Percentiles rank a stretch among this genome's conserved stretches.
Evolutionary conservation across 352 stramenopile species (phyloP).

Genomic region (Globisporangium cylindrosporum): DNA sequence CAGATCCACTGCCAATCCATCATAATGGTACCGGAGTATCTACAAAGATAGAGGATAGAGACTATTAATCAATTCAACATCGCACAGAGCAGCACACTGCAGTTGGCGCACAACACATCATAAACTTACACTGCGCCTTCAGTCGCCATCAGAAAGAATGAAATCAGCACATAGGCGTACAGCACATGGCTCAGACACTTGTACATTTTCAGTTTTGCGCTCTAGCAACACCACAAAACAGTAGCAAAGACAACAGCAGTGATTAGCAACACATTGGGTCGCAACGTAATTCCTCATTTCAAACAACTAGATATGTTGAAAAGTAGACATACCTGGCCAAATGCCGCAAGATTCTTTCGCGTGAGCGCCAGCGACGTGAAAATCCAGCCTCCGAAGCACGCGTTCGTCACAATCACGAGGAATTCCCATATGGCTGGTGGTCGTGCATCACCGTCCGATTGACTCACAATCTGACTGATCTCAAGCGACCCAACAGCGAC

Average conservation of each 20-base stretch:
- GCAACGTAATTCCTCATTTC: neutral
- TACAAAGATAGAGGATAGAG: slow-evolving; percentile 15
- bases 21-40: slow-evolving; percentile 63
- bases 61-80: neutral
- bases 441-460: slow-evolving; percentile 58
- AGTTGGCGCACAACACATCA: neutral
- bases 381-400: slow-evolving; percentile 85
- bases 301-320: neutral
- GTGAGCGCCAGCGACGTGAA: slow-evolving; percentile 78
- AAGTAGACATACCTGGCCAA: slow-evolving; percentile 51
- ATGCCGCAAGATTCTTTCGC: slow-evolving; percentile 73
- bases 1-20: slow-evolving; percentile 74
- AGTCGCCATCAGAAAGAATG: slow-evolving; percentile 72
- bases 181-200: slow-evolving; percentile 53
- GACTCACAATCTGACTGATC: slow-evolving; percentile 77
- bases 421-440: slow-evolving; percentile 75
- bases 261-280: neutral
- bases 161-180: slow-evolving; percentile 56
- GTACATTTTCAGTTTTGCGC: slow-evolving; percentile 78
- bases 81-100: neutral
- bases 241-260: neutral
- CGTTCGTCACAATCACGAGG: slow-evolving; percentile 76
- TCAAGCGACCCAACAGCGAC: slow-evolving; percentile 73
- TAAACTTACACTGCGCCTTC: slow-evolving; percentile 74
- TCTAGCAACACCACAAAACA: slow-evolving; percentile 27